Evolutionary conservation across 75 land plant species (phyloP), one percentile per base, ranked within the genome.

Genomic region (Larix kaempferi): DNA sequence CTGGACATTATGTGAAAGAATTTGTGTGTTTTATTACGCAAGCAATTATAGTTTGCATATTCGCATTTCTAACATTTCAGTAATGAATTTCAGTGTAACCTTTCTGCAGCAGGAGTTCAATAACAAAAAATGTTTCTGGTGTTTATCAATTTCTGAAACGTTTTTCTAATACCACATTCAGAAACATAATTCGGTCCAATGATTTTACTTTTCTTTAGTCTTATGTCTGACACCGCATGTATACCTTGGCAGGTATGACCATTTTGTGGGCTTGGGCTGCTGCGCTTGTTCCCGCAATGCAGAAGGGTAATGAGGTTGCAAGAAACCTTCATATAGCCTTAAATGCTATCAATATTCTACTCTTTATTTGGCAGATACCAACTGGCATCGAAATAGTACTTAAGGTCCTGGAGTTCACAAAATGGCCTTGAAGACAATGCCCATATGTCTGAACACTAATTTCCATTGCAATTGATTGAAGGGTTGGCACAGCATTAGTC

Each of bases 231-330:
- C 54, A 49, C 12, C 2, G 10, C 54, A 49, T 49, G 11, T 49
- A 10, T 49, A 49, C 54, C 69, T 25, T 72, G 23, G 85, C 89
- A 98, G 99, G 78, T 1, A 98, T 98, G 14, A 98, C 99, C 11
- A 94, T 91, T 17, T 82, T 98, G 71, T 98, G 98, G 99, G 99
- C 99, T 26, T 73, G 80, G 23, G 99, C 99, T 57, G 99, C 99
- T 21, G 91, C 99, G 19, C 87, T 98, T 29, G 99, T 98, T 22
- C 98, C 99, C 55, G 78, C 90, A 44, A 98, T 98, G 99, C 99
- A 98, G 85, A 98, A 98, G 72, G 99, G 99, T 33, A 90, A 81
- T 73, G 99, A 95, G 52, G 88, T 92, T 3, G 99, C 99, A 3
- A 90, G 99, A 77, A 98, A 78, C 62, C 83, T 98, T 14, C 99